phyloP scores from a whole-genome alignment of 2,329 filamentous ascomycete species.

The Fusarium sp. region DNA sequence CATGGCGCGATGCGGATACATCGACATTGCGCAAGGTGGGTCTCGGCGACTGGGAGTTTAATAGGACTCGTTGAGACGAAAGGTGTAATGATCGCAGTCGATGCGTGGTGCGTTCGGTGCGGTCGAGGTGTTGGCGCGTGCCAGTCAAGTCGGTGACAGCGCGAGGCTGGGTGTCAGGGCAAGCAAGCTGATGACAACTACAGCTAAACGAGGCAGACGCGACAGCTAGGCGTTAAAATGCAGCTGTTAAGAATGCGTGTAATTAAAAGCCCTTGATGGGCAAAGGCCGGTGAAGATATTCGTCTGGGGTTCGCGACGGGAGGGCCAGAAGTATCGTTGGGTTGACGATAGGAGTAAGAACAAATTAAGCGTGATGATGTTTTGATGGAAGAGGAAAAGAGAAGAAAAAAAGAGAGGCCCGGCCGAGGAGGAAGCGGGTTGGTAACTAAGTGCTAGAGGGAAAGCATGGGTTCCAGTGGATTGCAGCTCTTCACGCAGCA shows the following conservation, averaged over 20 bases:
- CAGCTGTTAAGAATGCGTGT: constrained; percentile 1
- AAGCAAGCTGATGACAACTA: constrained; percentile 13
- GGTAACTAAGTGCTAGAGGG: constrained; percentile 25
- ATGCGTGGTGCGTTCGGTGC: constrained; percentile 20
- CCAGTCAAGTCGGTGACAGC: constrained; percentile 17
- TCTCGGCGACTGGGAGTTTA: constrained; percentile 31
- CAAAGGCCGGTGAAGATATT: constrained; percentile 5
- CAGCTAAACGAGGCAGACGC: constrained; percentile 39
- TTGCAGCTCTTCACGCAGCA: constrained; percentile 29
- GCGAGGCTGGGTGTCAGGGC: constrained; percentile 34
- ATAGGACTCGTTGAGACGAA: constrained; percentile 26
- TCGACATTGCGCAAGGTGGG: constrained; percentile 64
- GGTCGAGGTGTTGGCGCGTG: constrained; percentile 34
- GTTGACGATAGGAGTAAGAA: constrained; percentile 34
- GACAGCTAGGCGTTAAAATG: constrained; percentile 14
- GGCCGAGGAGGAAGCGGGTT: constrained; percentile 42
- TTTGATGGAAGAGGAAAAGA: constrained; percentile 46
- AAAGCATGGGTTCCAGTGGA: constrained; percentile 22
- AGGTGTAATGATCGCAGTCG: constrained; percentile 9
- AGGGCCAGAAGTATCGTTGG: not conserved
- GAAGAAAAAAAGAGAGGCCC: constrained; percentile 45
- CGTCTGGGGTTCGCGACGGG: constrained; percentile 20
- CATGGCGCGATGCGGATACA: constrained; percentile 94
- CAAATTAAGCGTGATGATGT: constrained; percentile 40
- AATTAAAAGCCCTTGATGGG: constrained; percentile 13